phyloP scores from a whole-genome alignment of 768 basidiomycete species.

The Russula compacta region DNA sequence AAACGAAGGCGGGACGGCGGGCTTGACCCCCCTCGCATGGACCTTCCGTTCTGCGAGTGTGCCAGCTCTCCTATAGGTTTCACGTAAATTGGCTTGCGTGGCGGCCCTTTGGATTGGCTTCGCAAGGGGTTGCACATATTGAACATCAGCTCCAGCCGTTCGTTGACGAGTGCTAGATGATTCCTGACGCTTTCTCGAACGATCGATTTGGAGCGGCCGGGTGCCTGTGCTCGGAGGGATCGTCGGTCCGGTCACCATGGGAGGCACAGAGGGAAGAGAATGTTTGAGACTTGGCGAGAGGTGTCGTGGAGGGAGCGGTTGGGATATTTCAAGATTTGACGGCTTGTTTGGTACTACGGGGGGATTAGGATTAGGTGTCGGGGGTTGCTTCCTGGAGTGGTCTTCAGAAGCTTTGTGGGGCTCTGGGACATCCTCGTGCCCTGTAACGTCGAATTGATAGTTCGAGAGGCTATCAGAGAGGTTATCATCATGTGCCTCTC shows the following conservation, averaged over 20 bases:
- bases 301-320: background rate
- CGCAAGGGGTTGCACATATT: background rate
- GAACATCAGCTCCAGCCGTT: background rate
- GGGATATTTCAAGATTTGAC: background rate
- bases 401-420: background rate
- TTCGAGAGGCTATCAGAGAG: conserved; percentile 5
- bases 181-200: background rate
- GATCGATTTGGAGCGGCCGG: conserved; percentile 7
- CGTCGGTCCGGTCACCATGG: background rate
- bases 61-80: background rate
- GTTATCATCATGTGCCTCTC: background rate
- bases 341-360: too few species aligned
- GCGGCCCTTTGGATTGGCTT: background rate
- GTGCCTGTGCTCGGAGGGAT: background rate
- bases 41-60: background rate
- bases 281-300: too few species aligned
- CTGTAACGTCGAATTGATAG: conserved; percentile 6
- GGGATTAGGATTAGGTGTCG: background rate
- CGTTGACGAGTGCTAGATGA: background rate
- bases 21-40: background rate
- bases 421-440: background rate
- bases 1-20: background rate
- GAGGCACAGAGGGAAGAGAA: background rate
- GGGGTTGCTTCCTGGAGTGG: background rate
- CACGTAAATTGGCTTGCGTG: conserved; percentile 9